Evolutionary conservation across 2,329 filamentous ascomycete species (phyloP).

Genomic region (Thelonectria discophora): DNA sequence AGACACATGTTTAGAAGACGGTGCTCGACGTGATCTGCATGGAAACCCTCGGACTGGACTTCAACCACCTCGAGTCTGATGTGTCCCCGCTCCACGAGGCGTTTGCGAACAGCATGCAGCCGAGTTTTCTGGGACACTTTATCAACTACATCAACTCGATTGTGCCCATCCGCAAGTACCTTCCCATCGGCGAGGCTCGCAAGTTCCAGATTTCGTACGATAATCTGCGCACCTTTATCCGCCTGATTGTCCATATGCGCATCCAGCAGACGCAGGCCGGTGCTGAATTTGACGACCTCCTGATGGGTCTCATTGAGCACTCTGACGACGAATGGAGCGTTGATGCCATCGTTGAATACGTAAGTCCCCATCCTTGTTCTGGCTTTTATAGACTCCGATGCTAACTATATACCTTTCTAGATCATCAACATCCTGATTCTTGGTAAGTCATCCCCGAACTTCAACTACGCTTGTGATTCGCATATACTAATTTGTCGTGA

Average conservation of each 20-base stretch:
- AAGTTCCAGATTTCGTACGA: slow-evolving; percentile 46
- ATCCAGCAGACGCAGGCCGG: slow-evolving; percentile 3
- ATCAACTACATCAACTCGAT: slow-evolving; percentile 47
- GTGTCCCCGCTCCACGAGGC: slow-evolving; percentile 38
- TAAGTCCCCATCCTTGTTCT: slow-evolving; percentile 15
- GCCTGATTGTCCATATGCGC: slow-evolving; percentile 16
- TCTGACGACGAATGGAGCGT: slow-evolving; percentile 35
- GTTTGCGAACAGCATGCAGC: slow-evolving; percentile 41
- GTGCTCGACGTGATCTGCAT: slow-evolving; percentile 49
- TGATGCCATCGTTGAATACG: slow-evolving; percentile 42
- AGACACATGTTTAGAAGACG: slow-evolving; percentile 44
- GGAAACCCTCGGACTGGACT: slow-evolving; percentile 47
- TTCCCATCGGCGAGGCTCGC: slow-evolving; percentile 48
- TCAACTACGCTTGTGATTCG: neutral
- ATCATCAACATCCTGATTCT: slow-evolving; percentile 55
- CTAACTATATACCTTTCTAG: slow-evolving; percentile 48
- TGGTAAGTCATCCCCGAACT: slow-evolving; percentile 35
- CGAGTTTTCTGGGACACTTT: slow-evolving; percentile 36
- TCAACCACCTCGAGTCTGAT: slow-evolving; percentile 45
- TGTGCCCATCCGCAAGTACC: slow-evolving; percentile 48
- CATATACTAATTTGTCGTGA: neutral
- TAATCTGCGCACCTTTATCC: slow-evolving; percentile 44
- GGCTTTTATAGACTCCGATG: neutral
- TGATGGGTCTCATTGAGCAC: slow-evolving; percentile 49
- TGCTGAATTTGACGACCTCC: slow-evolving; percentile 32